These are phyloP conservation scores for Eutrema japonicum DNA, from an alignment of 345 rosid species.

Conservation along the genomic window DNA sequence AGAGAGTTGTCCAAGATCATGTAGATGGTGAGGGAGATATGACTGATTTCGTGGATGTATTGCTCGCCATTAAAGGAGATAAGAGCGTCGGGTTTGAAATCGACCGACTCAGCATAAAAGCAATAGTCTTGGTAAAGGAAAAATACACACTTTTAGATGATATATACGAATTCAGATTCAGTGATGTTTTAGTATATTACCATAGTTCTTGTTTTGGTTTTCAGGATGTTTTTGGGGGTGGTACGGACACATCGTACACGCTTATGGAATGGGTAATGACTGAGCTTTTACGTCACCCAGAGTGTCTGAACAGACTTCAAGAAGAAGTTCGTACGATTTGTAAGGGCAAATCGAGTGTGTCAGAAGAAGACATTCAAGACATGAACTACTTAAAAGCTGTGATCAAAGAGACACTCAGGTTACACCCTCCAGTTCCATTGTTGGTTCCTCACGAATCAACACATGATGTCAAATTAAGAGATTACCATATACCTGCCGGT, in stretches of 20 bases:
- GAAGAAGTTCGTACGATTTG: constrained; percentile 40
- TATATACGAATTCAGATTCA: neutral
- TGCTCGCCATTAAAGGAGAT: constrained; percentile 38
- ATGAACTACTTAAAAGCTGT: constrained; percentile 49
- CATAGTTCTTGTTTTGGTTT: neutral
- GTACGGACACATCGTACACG: constrained; percentile 42
- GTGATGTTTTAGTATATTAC: neutral
- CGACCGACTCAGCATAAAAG: constrained; percentile 45
- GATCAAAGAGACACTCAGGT: constrained; percentile 49
- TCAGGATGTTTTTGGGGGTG: constrained; percentile 49
- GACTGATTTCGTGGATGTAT: constrained; percentile 32
- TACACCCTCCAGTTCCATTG: constrained; percentile 53
- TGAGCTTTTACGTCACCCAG: constrained; percentile 47
- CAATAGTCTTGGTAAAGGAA: constrained; percentile 47
- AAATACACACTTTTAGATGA: neutral
- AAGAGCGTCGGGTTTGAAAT: constrained; percentile 38
- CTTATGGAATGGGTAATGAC: constrained; percentile 54
- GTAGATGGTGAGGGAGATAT: constrained; percentile 3
- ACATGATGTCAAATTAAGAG: constrained; percentile 37
- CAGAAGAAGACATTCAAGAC: constrained; percentile 42
- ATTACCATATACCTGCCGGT: constrained; percentile 42
- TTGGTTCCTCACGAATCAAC: constrained; percentile 42
- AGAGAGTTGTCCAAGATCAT: constrained; percentile 40
- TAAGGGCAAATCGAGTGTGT: constrained; percentile 21
- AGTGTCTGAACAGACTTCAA: constrained; percentile 39